A percentile compares a stretch with the other conserved stretches of the same genome.
Conservation (phyloP, 2,329 filamentous ascomycete genomes). For the Verruconis gallopava region DNA sequence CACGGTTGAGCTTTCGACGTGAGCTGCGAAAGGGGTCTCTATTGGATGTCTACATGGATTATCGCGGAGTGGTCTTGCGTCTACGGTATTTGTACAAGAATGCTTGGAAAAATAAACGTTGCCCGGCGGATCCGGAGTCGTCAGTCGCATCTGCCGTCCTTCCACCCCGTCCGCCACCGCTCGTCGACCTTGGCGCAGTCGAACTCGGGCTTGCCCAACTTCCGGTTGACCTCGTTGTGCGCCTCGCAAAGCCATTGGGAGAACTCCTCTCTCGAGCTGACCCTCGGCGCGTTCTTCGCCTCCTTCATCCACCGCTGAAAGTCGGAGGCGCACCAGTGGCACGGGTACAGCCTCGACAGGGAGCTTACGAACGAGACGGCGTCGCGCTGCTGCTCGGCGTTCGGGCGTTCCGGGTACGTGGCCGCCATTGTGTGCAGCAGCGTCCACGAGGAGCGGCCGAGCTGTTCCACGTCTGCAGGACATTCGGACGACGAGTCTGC, state of each 20-base stretch:
- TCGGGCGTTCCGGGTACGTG: constrained; percentile 62
- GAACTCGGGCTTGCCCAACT: constrained; percentile 81
- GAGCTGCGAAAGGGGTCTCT: no score
- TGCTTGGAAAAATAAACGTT: no score
- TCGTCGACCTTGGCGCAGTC: constrained; percentile 88
- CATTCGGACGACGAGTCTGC: constrained; percentile 38
- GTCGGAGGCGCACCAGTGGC: constrained; percentile 89
- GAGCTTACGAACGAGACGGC: constrained; percentile 64
- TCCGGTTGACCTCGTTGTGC: constrained; percentile 77
- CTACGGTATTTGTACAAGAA: neutral
- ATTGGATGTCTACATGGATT: no score
- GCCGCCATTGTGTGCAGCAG: constrained; percentile 86
- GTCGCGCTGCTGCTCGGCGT: constrained; percentile 56
- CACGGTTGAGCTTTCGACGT: no score
- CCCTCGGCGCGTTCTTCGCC: constrained; percentile 48
- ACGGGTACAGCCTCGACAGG: constrained; percentile 83
- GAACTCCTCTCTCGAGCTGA: constrained; percentile 52
- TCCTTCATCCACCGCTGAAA: constrained; percentile 67
- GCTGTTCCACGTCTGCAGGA: constrained; percentile 75
- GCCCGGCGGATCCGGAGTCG: no score
- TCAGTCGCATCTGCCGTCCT: constrained; percentile 52
- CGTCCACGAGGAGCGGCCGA: constrained; percentile 86
- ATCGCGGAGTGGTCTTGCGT: no score
- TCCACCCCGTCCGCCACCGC: constrained; percentile 86
- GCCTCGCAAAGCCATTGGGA: constrained; percentile 74